phyloP scores from a whole-genome alignment of 805 yeast genomes.

The Yamadazyma paraphyllophila region DNA sequence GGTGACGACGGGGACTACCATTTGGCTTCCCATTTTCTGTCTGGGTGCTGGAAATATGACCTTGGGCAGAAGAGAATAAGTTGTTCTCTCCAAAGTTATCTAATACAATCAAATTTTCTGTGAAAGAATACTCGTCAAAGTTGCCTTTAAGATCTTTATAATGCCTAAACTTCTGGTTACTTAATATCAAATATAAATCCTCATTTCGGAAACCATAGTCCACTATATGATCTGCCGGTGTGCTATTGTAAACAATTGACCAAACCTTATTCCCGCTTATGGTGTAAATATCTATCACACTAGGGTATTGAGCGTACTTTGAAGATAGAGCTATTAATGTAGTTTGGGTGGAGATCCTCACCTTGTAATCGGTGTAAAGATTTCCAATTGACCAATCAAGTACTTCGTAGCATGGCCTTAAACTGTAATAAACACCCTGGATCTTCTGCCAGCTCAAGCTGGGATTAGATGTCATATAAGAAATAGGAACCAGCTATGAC shows the following conservation, averaged over 20 bases:
- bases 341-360: slow-evolving; percentile 50
- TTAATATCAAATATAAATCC: slow-evolving; percentile 54
- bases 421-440: slow-evolving; percentile 65
- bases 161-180: slow-evolving; percentile 50
- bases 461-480: slow-evolving; percentile 33
- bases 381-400: slow-evolving; percentile 50
- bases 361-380: slow-evolving; percentile 37
- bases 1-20: background rate
- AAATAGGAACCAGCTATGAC: background rate
- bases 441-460: slow-evolving; percentile 75
- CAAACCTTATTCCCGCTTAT: slow-evolving; percentile 34
- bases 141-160: slow-evolving; percentile 68
- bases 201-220: slow-evolving; percentile 53
- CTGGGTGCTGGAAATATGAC: background rate
- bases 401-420: slow-evolving; percentile 52
- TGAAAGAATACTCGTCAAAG: slow-evolving; percentile 50
- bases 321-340: slow-evolving; percentile 56
- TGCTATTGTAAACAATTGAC: slow-evolving; percentile 38
- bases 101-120: slow-evolving; percentile 18
- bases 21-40: background rate
- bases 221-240: slow-evolving; percentile 51
- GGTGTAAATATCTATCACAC: slow-evolving; percentile 36
- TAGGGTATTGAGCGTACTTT: slow-evolving; percentile 32
- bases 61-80: background rate
- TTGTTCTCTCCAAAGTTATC: slow-evolving; percentile 15